Evolutionary conservation across 2,329 filamentous ascomycete genomes (phyloP).

Genomic region (Periconia digitata): DNA sequence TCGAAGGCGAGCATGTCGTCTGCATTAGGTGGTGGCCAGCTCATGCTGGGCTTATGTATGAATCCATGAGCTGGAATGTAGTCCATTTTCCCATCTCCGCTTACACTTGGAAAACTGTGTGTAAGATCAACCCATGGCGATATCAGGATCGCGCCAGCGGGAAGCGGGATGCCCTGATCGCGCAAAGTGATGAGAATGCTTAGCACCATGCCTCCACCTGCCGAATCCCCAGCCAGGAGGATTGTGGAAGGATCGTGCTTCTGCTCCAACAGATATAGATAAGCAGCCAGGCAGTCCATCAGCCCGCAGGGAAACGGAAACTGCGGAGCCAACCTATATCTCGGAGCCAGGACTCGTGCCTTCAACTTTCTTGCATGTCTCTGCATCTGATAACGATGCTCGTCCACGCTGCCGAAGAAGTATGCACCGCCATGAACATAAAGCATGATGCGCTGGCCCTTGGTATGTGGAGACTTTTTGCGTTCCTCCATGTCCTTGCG

Average conservation of each 20-base stretch:
- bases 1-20: slow-evolving; percentile 66
- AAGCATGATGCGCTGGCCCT: slow-evolving; percentile 77
- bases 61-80: slow-evolving; percentile 90
- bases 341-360: slow-evolving; percentile 80
- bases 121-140: slow-evolving; percentile 96
- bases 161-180: slow-evolving; percentile 79
- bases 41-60: slow-evolving; percentile 80
- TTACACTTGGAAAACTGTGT: slow-evolving; percentile 92
- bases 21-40: slow-evolving; percentile 90
- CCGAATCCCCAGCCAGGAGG: slow-evolving; percentile 87
- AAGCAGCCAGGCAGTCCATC: slow-evolving; percentile 85
- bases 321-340: slow-evolving; percentile 86
- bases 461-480: slow-evolving; percentile 58
- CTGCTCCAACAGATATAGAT: slow-evolving; percentile 74
- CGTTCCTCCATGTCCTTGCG: slow-evolving; percentile 74
- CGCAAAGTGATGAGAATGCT: slow-evolving; percentile 77
- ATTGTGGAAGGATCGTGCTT: slow-evolving; percentile 79
- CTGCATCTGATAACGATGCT: slow-evolving; percentile 98
- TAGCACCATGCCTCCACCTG: slow-evolving; percentile 87
- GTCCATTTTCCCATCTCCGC: slow-evolving; percentile 70
- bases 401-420: slow-evolving; percentile 93
- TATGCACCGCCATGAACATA: slow-evolving; percentile 95
- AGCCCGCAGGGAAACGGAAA: slow-evolving; percentile 94
- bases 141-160: slow-evolving; percentile 85
- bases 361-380: slow-evolving; percentile 92